These are phyloP conservation scores for Metschnikowia similis DNA, from an alignment of 805 yeast genomes.

Conservation along the genomic window DNA sequence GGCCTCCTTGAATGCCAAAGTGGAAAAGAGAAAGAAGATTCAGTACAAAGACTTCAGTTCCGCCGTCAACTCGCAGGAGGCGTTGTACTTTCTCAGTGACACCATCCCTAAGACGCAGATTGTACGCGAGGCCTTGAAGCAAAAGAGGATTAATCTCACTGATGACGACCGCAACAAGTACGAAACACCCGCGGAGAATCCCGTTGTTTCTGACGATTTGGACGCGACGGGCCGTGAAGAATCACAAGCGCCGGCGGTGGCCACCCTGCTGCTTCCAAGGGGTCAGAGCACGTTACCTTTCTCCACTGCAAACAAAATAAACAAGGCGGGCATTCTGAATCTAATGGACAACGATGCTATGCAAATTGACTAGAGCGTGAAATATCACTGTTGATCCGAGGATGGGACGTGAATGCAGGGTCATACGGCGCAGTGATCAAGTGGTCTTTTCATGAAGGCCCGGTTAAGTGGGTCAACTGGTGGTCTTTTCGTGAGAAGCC, in stretches of 20 bases:
- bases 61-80: slow-evolving; percentile 57
- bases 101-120: slow-evolving; percentile 62
- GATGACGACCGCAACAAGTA: slow-evolving; percentile 12
- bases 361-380: neutral
- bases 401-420: too few species aligned
- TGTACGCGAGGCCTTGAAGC: slow-evolving; percentile 44
- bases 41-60: slow-evolving; percentile 64
- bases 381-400: too few species aligned
- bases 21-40: slow-evolving; percentile 65
- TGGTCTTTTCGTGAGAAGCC: too few species aligned
- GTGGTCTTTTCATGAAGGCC: too few species aligned
- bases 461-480: too few species aligned
- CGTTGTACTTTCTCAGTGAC: slow-evolving; percentile 58
- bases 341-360: slow-evolving; percentile 23
- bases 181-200: slow-evolving; percentile 5
- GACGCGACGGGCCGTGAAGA: slow-evolving; percentile 4
- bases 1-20: slow-evolving; percentile 60
- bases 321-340: slow-evolving; percentile 33
- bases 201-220: slow-evolving; percentile 2
- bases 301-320: slow-evolving; percentile 14
- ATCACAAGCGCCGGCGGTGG: neutral
- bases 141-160: slow-evolving; percentile 31
- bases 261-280: slow-evolving; percentile 22
- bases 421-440: too few species aligned
- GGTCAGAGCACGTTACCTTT: slow-evolving; percentile 41